These are phyloP conservation scores for Rhamnella rubrinervis DNA, from an alignment of 331 rosid species.

Conservation along the genomic window DNA sequence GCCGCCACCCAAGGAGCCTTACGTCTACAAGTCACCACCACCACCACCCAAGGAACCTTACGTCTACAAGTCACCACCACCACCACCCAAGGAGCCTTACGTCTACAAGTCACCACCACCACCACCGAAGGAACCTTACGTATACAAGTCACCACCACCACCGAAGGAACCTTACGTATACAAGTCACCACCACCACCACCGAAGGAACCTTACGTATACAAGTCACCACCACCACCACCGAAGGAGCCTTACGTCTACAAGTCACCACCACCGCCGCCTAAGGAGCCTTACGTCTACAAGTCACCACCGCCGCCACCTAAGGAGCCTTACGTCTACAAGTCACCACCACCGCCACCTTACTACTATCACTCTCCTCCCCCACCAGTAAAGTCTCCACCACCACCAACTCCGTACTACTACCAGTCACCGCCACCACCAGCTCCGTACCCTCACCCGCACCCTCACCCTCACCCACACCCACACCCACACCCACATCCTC, in stretches of 20 bases:
- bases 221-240: conserved; percentile 9
- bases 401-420: conserved; percentile 20
- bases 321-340: not conserved
- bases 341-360: not conserved
- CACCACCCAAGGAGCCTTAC: not conserved
- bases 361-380: conserved; percentile 12
- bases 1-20: not conserved
- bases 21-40: not conserved
- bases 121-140: not conserved
- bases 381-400: conserved; percentile 4
- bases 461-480: conserved; percentile 26
- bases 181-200: not conserved
- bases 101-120: not conserved
- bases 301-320: conserved; percentile 12
- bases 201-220: not conserved
- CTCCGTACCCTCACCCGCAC: conserved; percentile 25
- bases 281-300: not conserved
- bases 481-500: conserved; percentile 46
- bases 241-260: not conserved
- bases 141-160: conserved; percentile 8
- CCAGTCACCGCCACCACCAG: conserved; percentile 38
- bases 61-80: not conserved
- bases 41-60: not conserved
- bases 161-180: not conserved
- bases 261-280: not conserved